Evolutionary conservation across 495 filamentous ascomycete species (phyloP).

Genomic region (Tricharina praecox): DNA sequence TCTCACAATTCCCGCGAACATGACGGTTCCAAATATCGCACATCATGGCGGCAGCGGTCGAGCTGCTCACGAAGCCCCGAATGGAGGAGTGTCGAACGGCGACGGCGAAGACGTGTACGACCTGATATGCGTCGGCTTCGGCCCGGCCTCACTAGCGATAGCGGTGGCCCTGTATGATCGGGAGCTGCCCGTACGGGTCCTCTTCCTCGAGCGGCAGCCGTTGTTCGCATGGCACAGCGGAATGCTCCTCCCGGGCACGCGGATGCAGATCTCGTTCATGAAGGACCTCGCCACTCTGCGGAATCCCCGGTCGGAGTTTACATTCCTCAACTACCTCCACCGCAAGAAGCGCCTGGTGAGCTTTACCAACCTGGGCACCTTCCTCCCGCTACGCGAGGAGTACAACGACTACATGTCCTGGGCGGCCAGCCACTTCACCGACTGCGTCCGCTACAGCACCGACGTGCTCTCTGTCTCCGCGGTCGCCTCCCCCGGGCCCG

Average conservation of each 20-base stretch:
- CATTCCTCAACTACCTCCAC: slow-evolving; percentile 88
- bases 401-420: slow-evolving; percentile 91
- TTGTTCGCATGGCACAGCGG: slow-evolving; percentile 84
- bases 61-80: too few species aligned
- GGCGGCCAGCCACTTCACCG: slow-evolving; percentile 68
- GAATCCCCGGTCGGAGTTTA: slow-evolving; percentile 78
- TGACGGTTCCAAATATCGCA: too few species aligned
- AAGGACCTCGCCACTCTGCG: slow-evolving; percentile 86
- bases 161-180: slow-evolving; percentile 73
- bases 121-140: slow-evolving; percentile 81
- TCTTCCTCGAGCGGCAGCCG: slow-evolving; percentile 71
- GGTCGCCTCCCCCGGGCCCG: slow-evolving; percentile 28
- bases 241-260: slow-evolving; percentile 82
- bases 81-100: too few species aligned
- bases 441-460: slow-evolving; percentile 59
- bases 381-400: slow-evolving; percentile 69
- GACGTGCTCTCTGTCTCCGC: slow-evolving; percentile 52
- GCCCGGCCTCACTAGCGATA: slow-evolving; percentile 83
- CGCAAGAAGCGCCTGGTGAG: slow-evolving; percentile 58
- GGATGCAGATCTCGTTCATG: slow-evolving; percentile 97
- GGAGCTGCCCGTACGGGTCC: slow-evolving; percentile 36
- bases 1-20: too few species aligned
- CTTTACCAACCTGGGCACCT: slow-evolving; percentile 81
- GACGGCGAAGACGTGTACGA: too few species aligned
- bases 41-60: too few species aligned